Conservation (phyloP, 768 basidiomycete genomes). For the Tephrocybe sp. region DNA sequence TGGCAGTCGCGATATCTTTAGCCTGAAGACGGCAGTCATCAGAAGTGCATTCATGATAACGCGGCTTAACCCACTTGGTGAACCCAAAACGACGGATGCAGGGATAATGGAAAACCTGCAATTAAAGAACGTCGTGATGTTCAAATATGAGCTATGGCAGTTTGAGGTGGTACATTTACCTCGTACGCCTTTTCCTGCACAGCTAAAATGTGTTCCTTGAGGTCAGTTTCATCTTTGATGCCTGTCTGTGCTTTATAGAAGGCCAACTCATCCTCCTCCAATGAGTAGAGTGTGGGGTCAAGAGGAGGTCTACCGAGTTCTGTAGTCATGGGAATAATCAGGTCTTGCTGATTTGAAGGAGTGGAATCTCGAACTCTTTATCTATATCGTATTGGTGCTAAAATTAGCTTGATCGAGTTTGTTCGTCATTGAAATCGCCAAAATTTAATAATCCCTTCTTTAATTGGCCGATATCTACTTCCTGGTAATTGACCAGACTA, state of each 20-base stretch:
- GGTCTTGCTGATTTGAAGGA: too few relatives aligned
- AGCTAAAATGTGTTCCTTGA: constrained; percentile 39
- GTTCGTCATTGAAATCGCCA: neutral
- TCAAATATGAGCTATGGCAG: neutral
- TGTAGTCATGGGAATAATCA: neutral
- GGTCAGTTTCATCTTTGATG: constrained; percentile 33
- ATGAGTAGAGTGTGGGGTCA: constrained; percentile 25
- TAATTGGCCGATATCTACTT: too few relatives aligned
- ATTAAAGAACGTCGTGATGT: neutral
- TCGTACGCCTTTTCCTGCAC: constrained; percentile 37
- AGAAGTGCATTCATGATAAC: too few relatives aligned
- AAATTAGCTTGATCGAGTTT: neutral
- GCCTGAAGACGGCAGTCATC: constrained; percentile 5
- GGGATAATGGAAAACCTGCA: constrained; percentile 34
- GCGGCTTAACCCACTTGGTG: constrained; percentile 22
- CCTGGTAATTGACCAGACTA: constrained; percentile 26
- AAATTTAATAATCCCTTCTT: neutral
- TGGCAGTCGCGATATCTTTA: constrained; percentile 20
- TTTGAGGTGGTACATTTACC: neutral
- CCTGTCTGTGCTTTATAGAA: constrained; percentile 38
- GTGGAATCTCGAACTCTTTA: neutral
- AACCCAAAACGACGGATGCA: constrained; percentile 39
- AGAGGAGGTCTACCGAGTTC: constrained; percentile 6
- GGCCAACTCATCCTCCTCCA: constrained; percentile 25
- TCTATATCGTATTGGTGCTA: neutral